These are phyloP conservation scores for Rhodosporidiobolus sp. DNA, from an alignment of 768 basidiomycete species.

Conservation along the genomic window DNA sequence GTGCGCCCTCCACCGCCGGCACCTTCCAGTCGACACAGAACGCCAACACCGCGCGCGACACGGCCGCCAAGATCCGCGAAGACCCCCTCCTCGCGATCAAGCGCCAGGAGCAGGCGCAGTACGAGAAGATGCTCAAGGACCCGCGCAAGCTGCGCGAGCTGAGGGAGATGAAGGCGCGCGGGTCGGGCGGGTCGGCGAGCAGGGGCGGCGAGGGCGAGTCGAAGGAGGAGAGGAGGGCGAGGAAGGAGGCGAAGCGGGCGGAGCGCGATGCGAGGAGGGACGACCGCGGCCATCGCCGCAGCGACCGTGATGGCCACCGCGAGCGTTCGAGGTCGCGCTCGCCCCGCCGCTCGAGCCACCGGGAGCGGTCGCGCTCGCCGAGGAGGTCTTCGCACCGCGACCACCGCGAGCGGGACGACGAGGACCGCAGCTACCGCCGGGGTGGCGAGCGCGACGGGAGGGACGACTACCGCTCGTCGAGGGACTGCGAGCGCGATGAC, in stretches of 20 bases:
- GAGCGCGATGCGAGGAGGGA: slow-evolving; percentile 53
- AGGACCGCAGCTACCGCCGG: slow-evolving; percentile 44
- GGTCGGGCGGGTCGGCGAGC: not conserved
- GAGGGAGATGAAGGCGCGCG: slow-evolving; percentile 14
- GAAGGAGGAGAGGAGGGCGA: slow-evolving; percentile 64
- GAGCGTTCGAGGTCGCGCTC: slow-evolving; percentile 42
- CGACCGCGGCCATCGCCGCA: slow-evolving; percentile 30
- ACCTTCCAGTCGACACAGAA: slow-evolving; percentile 55
- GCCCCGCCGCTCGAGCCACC: slow-evolving; percentile 35
- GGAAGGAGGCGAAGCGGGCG: slow-evolving; percentile 56
- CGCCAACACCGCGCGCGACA: slow-evolving; percentile 82
- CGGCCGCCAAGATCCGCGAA: slow-evolving; percentile 89
- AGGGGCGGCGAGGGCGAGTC: slow-evolving; percentile 66
- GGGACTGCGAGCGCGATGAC: slow-evolving; percentile 49
- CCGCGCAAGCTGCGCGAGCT: slow-evolving; percentile 77
- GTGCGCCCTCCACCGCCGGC: slow-evolving; percentile 9
- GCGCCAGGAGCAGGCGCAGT: slow-evolving; percentile 91
- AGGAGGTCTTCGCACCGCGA: no score
- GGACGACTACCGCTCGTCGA: slow-evolving; percentile 46
- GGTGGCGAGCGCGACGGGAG: slow-evolving; percentile 46
- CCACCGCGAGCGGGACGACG: slow-evolving; percentile 28
- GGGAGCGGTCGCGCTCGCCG: slow-evolving; percentile 40
- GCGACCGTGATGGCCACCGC: no score
- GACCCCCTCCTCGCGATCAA: slow-evolving; percentile 97
- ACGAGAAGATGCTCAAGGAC: slow-evolving; percentile 63